Conservation (phyloP, 2,329 filamentous ascomycete species). For the Paramyrothecium sp. region DNA sequence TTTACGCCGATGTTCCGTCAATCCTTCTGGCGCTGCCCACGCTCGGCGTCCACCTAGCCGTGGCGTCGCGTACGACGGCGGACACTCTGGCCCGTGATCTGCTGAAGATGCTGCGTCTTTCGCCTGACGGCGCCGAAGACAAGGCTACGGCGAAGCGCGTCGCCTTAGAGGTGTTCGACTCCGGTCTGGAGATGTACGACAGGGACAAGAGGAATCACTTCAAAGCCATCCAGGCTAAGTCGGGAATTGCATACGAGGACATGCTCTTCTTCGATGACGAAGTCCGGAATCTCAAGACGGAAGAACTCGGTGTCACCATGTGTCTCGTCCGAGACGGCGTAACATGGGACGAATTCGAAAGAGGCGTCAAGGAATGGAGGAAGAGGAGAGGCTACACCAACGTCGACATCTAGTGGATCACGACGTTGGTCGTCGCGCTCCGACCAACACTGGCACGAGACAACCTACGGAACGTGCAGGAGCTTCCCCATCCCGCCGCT, state of each 20-base stretch:
- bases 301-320: conserved; percentile 78
- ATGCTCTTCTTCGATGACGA: conserved; percentile 98
- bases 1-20: conserved; percentile 68
- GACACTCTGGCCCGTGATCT: conserved; percentile 80
- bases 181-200: conserved; percentile 66
- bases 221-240: conserved; percentile 66
- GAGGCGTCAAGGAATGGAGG: conserved; percentile 79
- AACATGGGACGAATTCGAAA: conserved; percentile 72
- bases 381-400: conserved; percentile 55
- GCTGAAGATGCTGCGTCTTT: conserved; percentile 68
- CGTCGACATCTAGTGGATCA: conserved; percentile 1
- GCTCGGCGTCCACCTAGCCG: conserved; percentile 55
- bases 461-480: too few relatives aligned
- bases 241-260: conserved; percentile 70
- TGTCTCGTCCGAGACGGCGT: conserved; percentile 79
- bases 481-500: too few relatives aligned
- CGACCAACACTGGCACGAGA: background rate
- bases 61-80: conserved; percentile 78
- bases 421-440: background rate
- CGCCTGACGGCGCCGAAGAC: conserved; percentile 12
- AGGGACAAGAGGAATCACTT: conserved; percentile 87
- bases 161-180: conserved; percentile 60
- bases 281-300: conserved; percentile 79
- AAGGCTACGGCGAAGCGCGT: conserved; percentile 31
- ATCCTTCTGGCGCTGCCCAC: conserved; percentile 60